A percentile compares a stretch with the other conserved stretches of the same genome.
Evolutionary conservation across 345 rosid species (phyloP).

Genomic region (Jatropha curcas): DNA sequence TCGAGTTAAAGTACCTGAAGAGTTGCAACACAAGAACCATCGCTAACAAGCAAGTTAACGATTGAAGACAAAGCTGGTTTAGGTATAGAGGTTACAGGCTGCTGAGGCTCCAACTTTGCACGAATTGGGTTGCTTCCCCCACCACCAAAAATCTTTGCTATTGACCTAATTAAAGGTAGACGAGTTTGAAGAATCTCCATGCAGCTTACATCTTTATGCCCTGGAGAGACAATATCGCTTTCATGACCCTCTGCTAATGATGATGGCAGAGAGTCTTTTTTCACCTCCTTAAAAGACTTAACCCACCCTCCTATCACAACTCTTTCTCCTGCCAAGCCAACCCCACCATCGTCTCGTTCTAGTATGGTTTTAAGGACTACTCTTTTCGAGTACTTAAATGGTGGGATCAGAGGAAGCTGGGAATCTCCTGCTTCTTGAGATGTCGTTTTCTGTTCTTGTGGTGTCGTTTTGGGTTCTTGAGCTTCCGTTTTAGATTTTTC

Average conservation of each 20-base stretch:
- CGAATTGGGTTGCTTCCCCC: slow-evolving; percentile 28
- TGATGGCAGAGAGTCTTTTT: slow-evolving; percentile 34
- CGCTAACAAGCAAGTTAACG: slow-evolving; percentile 52
- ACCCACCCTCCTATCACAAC: slow-evolving; percentile 94
- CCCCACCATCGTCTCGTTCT: slow-evolving; percentile 47
- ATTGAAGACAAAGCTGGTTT: slow-evolving; percentile 21
- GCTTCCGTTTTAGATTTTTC: neutral
- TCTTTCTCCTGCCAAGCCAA: slow-evolving; percentile 43
- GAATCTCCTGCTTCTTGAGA: no score
- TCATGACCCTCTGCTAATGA: slow-evolving; percentile 23
- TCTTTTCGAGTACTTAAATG: slow-evolving; percentile 59
- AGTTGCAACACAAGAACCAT: slow-evolving; percentile 66
- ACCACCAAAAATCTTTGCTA: slow-evolving; percentile 46
- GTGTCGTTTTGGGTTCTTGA: neutral
- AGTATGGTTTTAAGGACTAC: slow-evolving; percentile 55
- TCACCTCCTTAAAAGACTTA: slow-evolving; percentile 62
- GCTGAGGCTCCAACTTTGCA: slow-evolving; percentile 45
- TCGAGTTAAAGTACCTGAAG: slow-evolving; percentile 55
- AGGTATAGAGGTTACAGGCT: slow-evolving; percentile 7
- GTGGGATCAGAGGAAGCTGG: slow-evolving; percentile 10
- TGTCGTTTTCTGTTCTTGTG: neutral
- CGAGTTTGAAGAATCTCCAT: slow-evolving; percentile 65
- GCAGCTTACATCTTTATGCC: slow-evolving; percentile 45
- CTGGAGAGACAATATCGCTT: slow-evolving; percentile 7
- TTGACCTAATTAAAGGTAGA: slow-evolving; percentile 59